Percentiles rank a stretch among this genome's conserved stretches.
These are phyloP conservation scores for Aotearoamyces nothofagi DNA, from an alignment of 2,329 filamentous ascomycete species.

Conservation along the genomic window DNA sequence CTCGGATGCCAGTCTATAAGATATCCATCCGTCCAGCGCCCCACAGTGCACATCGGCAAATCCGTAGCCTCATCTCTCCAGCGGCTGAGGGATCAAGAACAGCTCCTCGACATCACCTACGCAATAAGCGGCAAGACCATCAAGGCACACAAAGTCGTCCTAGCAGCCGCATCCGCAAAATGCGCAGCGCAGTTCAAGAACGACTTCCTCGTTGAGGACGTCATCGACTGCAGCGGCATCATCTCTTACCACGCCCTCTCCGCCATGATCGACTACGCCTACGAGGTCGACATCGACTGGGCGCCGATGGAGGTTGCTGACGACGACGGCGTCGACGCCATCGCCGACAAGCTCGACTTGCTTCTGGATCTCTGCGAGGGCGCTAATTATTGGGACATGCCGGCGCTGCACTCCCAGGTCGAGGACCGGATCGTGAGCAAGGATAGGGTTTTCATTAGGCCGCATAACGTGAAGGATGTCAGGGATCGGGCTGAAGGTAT, in stretches of 20 bases:
- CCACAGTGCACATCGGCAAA: not conserved
- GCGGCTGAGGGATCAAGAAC: conserved; percentile 5
- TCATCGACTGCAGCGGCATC: conserved; percentile 8
- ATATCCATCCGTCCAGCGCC: conserved; percentile 8
- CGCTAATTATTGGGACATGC: conserved; percentile 12
- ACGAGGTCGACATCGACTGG: conserved; percentile 12
- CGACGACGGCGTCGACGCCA: conserved; percentile 5
- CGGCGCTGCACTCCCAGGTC: conserved; percentile 7
- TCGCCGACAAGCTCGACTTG: conserved; percentile 8
- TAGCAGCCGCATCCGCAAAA: conserved; percentile 8
- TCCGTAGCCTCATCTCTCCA: conserved; percentile 4
- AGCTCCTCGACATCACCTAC: conserved; percentile 10
- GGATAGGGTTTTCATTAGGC: conserved; percentile 7
- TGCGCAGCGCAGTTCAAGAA: conserved; percentile 7
- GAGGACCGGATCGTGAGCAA: conserved; percentile 10
- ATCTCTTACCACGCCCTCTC: conserved; percentile 11
- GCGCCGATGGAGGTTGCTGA: conserved; percentile 9
- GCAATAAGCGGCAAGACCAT: conserved; percentile 6
- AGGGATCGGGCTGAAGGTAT: no score
- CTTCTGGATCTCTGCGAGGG: conserved; percentile 13
- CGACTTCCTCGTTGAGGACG: conserved; percentile 5
- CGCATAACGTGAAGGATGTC: no score
- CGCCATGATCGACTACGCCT: conserved; percentile 12
- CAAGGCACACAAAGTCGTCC: conserved; percentile 8
- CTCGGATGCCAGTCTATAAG: conserved; percentile 11